Base-by-base conservation (phyloP, 768 basidiomycete genomes). In the Suillus americanus region DNA sequence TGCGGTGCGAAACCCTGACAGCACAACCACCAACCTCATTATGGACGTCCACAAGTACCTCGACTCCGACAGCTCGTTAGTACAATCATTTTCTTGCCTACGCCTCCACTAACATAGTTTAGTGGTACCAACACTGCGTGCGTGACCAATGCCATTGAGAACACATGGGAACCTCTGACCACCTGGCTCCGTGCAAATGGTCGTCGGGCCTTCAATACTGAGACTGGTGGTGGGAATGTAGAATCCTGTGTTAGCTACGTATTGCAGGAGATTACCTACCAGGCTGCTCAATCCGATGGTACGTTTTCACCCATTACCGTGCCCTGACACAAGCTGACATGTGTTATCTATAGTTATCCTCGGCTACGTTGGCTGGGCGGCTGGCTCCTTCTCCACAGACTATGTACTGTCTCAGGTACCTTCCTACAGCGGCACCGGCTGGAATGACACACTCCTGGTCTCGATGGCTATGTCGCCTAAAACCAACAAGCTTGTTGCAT, bases 11-110 rank as follows among this genome's bases (percentile, higher is more conserved):
- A 84, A 84, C 67, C 80, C 78, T 37, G 83, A 85, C 65, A 81
- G 83, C 6, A 78, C 74, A 25, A 77, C 63, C 16, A 79, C 74
- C 28, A 78, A 79, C 69, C 79, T 88, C 48, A 74, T 88, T 64
- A 82, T 88, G 68, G 87, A 89, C 68, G 85, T 87, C 3, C 87
- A 88, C 79, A 83, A 85, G 70, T 88, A 87, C 74, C 81, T 85
- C 56, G 86, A 88, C 72, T 75, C 68, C 18, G 85, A 87, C 68
- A 83, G 81, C 70, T 84, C 80, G 63, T 82, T 70, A 73, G 79
- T 63, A 30, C 63, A 74, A 75, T 60, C 40, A 71, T 70, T 57
- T 23, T 57, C 40, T 60, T 28, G 9, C 43, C 30, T 55, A 7
- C 25, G 25, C 50, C 10, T 33, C 59, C 0, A 48, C 45, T 66